Conservation (phyloP, 2,329 filamentous ascomycete genomes). For the Aspergillus aculeatus region DNA sequence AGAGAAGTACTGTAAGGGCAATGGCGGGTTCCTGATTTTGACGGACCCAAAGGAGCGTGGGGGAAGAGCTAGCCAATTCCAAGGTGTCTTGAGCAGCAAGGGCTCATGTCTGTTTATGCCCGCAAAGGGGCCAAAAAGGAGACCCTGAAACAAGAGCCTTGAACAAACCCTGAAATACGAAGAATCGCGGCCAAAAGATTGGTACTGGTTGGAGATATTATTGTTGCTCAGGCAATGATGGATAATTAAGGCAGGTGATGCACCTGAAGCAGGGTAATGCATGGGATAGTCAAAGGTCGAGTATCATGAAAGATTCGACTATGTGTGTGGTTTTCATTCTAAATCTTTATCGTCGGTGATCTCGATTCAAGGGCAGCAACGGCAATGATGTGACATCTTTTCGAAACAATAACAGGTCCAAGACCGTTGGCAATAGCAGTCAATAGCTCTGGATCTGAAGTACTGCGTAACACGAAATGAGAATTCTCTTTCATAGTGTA, state of each 20-base stretch:
- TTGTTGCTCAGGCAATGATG: neutral
- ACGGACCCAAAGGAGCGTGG: neutral
- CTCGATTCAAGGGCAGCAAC: too few relatives aligned
- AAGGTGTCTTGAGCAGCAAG: neutral
- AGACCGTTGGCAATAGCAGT: neutral
- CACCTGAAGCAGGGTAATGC: neutral
- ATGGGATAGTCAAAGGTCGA: neutral
- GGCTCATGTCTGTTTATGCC: neutral
- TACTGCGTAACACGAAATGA: too few relatives aligned
- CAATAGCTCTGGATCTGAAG: neutral
- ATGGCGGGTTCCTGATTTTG: neutral
- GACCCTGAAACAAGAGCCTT: neutral
- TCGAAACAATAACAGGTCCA: neutral
- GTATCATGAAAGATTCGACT: neutral
- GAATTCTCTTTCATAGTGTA: too few relatives aligned
- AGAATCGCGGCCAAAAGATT: neutral
- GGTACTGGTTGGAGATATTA: neutral
- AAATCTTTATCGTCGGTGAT: neutral
- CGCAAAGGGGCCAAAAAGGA: neutral
- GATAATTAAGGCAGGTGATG: neutral
- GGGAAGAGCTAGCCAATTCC: neutral
- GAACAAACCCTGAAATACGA: neutral
- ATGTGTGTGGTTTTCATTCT: neutral
- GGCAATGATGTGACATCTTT: too few relatives aligned
- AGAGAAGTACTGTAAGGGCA: neutral